These are phyloP conservation scores for Zygosaccharomyces sapae DNA, from an alignment of 1,139 yeast species.

Conservation along the genomic window DNA sequence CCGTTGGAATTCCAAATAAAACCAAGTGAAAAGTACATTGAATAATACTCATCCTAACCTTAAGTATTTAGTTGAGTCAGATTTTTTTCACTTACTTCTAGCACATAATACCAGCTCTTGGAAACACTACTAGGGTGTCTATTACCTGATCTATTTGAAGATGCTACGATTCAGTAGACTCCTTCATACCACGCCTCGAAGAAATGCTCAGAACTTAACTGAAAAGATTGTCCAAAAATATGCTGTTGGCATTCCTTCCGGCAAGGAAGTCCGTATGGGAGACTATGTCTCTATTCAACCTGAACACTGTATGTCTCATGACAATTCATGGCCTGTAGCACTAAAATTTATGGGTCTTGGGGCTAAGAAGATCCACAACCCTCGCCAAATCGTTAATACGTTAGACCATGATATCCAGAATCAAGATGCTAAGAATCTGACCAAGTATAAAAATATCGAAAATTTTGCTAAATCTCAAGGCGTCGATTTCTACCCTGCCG, in stretches of 20 bases:
- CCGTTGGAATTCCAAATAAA: too few species aligned
- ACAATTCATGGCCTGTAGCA: slow-evolving; percentile 99
- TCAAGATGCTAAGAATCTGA: slow-evolving; percentile 78
- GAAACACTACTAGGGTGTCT: too few species aligned
- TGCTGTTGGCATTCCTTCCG: slow-evolving; percentile 74
- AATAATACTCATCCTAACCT: too few species aligned
- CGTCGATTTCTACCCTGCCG: slow-evolving; percentile 97
- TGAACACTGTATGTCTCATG: slow-evolving; percentile 98
- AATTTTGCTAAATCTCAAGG: slow-evolving; percentile 85
- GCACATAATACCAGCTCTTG: background rate
- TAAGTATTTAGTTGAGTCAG: too few species aligned
- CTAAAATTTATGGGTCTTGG: slow-evolving; percentile 94
- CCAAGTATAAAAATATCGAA: slow-evolving; percentile 84
- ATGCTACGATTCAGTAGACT: slow-evolving; percentile 21
- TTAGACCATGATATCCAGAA: slow-evolving; percentile 98
- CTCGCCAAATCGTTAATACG: slow-evolving; percentile 89
- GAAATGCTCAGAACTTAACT: slow-evolving; percentile 66
- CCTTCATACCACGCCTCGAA: slow-evolving; percentile 18
- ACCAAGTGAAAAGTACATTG: too few species aligned
- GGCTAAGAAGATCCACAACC: slow-evolving; percentile 74
- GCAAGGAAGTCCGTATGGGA: slow-evolving; percentile 75
- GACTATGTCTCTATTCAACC: slow-evolving; percentile 95
- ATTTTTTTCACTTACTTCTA: too few species aligned
- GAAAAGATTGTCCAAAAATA: slow-evolving; percentile 93
- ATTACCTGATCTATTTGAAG: too few species aligned